Conservation (phyloP, 148 eudicot genomes). For the Rhododendron griersonianum region DNA sequence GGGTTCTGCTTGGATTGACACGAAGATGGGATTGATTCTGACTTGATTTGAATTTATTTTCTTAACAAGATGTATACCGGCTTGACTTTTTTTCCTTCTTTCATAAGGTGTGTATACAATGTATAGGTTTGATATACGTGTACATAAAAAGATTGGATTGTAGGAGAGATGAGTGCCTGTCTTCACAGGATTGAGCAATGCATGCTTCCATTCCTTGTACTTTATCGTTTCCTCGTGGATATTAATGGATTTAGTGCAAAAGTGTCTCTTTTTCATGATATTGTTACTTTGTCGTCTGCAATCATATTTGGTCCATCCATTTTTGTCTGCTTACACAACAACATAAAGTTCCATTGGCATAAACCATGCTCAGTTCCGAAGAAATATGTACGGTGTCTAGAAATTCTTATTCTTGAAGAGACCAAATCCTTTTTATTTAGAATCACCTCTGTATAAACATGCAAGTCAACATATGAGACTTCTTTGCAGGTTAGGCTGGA, state of each 20-base stretch:
- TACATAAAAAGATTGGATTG: background rate
- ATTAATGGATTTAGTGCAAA: background rate
- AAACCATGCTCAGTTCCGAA: background rate
- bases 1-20: background rate
- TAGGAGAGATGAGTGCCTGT: background rate
- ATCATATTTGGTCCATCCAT: background rate
- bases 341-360: background rate
- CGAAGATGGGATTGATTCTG: background rate
- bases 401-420: background rate
- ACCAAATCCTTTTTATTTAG: background rate
- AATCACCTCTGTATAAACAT: background rate
- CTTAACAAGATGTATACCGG: background rate
- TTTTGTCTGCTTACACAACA: background rate
- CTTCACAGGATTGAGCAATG: background rate
- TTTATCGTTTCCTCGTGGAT: background rate
- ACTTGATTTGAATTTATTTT: background rate
- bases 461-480: background rate
- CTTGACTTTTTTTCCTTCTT: background rate
- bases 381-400: background rate
- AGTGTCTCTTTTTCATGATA: background rate
- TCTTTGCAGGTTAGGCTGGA: background rate
- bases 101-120: background rate
- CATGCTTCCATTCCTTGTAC: background rate
- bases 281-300: background rate
- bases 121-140: constrained; percentile 12